Base-by-base conservation (phyloP, 2,329 filamentous ascomycete species). In the Phyllosticta citrichinensis region DNA sequence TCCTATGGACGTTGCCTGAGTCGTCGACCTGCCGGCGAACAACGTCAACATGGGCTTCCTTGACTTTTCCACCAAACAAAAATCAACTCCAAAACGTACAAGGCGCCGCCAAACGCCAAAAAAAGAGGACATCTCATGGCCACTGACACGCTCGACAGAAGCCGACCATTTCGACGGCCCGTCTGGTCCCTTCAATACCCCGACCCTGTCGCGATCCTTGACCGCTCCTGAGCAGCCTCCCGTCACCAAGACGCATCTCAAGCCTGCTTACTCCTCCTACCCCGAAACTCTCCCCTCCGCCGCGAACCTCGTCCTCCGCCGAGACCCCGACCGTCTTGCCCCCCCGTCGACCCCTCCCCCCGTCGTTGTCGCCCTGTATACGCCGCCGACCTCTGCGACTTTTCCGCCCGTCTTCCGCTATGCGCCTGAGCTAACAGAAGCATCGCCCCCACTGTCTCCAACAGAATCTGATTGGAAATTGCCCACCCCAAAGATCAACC, bases 101-200 rank as follows among this genome's bases (percentile, higher is more conserved):
- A 40, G 14, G 33, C 27, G 14, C 33, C 5, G 11, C 33, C 33
- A 40, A 17, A 40, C 33, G 33, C 33, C 14, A 17, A 40, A 11
- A 17, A 40, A 40, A 27, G 52, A 60, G 52, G 25, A 30, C 19
- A 60, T 60, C 14, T 60, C 57, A 14, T 60, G 57, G 57, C 57
- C 57, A 52, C 57, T 60, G 55, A 60, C 52, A 25, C 20, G 52
- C n/a, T 35, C 27, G 4, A 19, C 57, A 60, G 57, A n/a, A 12
- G 11, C 20, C 3, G 35, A 60, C 33, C 11, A 14, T 11, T 40
- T 40, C 33, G 14, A 40, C 33, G 33, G 33, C 11, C 14, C 33
- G 6, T 17, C 14, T 14, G 33, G 33, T 14, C 14, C 11, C 33
- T 40, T 14, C 33, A 33, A 33, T 2, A 33, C 30, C 30, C 30